A percentile compares a stretch with the other conserved stretches of the same genome.
Conservation (phyloP, 768 basidiomycete genomes). For the Tremella fuciformis region DNA sequence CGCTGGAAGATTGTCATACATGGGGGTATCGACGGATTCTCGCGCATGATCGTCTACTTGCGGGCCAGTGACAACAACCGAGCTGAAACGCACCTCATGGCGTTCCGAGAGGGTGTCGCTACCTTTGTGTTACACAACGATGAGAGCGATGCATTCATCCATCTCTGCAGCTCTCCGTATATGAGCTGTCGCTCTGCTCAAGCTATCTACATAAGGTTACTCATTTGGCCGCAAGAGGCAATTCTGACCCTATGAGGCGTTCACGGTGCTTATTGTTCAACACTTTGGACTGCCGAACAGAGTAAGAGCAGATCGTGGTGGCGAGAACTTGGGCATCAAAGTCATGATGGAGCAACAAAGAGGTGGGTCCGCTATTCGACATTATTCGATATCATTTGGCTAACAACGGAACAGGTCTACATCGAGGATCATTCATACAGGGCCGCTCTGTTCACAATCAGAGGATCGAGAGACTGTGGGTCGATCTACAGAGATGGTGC, state of each 20-base stretch:
- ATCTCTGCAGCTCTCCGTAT: too few species aligned
- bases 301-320: constrained; percentile 18
- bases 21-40: constrained; percentile 56
- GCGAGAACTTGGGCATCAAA: constrained; percentile 16
- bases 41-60: constrained; percentile 52
- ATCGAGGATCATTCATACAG: constrained; percentile 10
- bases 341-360: constrained; percentile 5
- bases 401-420: neutral
- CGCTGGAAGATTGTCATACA: too few species aligned
- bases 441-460: constrained; percentile 4
- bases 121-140: constrained; percentile 6
- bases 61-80: constrained; percentile 54
- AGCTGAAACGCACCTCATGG: constrained; percentile 51
- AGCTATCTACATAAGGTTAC: too few species aligned
- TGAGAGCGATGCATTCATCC: too few species aligned
- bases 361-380: constrained; percentile 7
- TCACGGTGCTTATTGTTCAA: too few species aligned
- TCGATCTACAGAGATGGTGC: constrained; percentile 10
- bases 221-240: too few species aligned
- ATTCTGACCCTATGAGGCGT: too few species aligned
- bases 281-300: constrained; percentile 13
- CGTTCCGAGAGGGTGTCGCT: constrained; percentile 31
- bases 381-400: neutral
- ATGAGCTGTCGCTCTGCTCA: too few species aligned
- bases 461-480: constrained; percentile 10